Base-by-base conservation (phyloP, 2,329 filamentous ascomycete genomes). In the Alternaria tenuissima region DNA sequence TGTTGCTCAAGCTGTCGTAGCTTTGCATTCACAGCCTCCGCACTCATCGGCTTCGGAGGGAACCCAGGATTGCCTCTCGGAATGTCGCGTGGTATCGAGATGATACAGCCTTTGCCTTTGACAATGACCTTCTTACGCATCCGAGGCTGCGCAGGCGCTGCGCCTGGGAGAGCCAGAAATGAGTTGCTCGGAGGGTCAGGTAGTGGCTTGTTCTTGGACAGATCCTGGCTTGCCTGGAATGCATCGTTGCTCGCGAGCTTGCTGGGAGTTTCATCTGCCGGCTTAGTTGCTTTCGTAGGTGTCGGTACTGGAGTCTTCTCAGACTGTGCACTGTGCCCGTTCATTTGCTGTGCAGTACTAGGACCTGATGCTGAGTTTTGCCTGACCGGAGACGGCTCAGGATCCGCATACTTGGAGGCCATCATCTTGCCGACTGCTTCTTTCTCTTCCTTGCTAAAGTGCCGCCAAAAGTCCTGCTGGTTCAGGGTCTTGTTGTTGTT, bases 1-100 rank as follows among this genome's bases (percentile, higher is more conserved):
- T 89, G 81, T 67, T 90, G 83, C 73, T 90, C 83, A 85, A 91
- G 92, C 4, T 85, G 85, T 49, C 82, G 82, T 65, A 92, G 80
- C 81, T 91, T 91, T 9, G 84, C 80, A 32, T 85, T 76, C 4
- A 89, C 85, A 52, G 90, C 87, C 18, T 82, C 77, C 36, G 83
- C 61, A 57, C 71, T 79, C 74, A 83, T 76, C 5, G 82, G 82
- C 58, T 73, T 78, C 22, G 78, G 76, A 7, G 80, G 73, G 51
- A 79, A 81, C 20, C 79, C 77, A 16, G 78, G 77, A 9, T 72
- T 77, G n/a, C 77, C 77, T 59, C 77, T 57, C 8, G 79, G 79
- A 48, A 81, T 77, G 46, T 81, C 74, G 28, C 73, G 74, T 1
- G 81, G 81, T 42, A 84, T 80, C 24, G 75, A 79, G 28, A 84